Base-by-base conservation (phyloP, 352 stramenopile genomes). In the Phytophthora crassamura region DNA sequence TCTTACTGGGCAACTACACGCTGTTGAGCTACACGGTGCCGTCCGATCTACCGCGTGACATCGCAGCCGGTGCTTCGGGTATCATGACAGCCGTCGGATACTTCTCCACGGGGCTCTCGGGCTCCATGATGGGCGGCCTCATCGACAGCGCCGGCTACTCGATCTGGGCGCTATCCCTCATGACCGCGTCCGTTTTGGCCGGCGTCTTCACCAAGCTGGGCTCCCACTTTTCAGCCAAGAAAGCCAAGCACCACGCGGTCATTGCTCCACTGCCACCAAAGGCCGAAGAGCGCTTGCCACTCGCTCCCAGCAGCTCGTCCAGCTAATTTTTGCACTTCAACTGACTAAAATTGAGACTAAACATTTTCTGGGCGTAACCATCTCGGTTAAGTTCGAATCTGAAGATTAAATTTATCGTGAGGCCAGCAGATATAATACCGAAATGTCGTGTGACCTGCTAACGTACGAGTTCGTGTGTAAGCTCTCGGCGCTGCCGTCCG, bases 381-480 rank as follows among this genome's bases (percentile, higher is more conserved):
- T 14, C 10, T 10, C 16, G 20, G 20, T n/a, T 57, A 55, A 67
- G 59, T 67, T 46, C 59, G 50, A 61, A 40, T 28, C 47, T 32
- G 49, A 62, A 53, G 25, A 28, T 38, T 38, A n/a, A n/a, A 30
- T n/a, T 30, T n/a, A 22, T 11, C 6, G 12, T 10, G 7, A 16
- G 41, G 7, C 5, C n/a, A 33, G 4, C 9, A 28, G 3, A 11
- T 18, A 9, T 25, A 33, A 48, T 33, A 53, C 40, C 25, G 41
- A 11, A 10, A 76, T 75, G 41, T 20, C 72, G 41, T 59, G 67
- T 40, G 65, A 70, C 7, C 61, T 84, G 60, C 76, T 89, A 36
- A 57, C 67, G 39, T 93, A 78, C 64, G 80, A 92, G 69, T 88
- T 80, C 64, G 75, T 90, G 61, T 90, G 84, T 70, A 86, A 81